Evolutionary conservation across 2,329 filamentous ascomycete genomes (phyloP), one percentile per base, ranked within the genome.

Genomic region (Arthroderma uncinatum): DNA sequence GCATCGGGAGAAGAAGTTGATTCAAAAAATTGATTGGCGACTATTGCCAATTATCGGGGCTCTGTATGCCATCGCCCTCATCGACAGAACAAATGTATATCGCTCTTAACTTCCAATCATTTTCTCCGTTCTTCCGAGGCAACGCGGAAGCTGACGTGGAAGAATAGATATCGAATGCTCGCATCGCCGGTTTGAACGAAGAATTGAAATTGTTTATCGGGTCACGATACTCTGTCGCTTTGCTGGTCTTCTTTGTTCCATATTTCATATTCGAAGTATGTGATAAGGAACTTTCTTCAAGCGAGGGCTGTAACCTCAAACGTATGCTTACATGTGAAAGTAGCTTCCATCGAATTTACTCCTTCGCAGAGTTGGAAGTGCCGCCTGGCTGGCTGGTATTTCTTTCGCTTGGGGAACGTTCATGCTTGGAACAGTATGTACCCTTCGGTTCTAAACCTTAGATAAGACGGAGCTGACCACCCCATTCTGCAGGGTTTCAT

Each of bases 51-150:
- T 79, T 1, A 79, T 82, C 2, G 84, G 83, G 16, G 67, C 78
- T 61, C 78, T 89, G 73, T 91, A 91, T 70, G 88, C 85, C 67
- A 78, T 88, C 63, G 85, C 81, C 60, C 73, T 92, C 56, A 87
- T 92, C 81, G 88, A 93, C 66, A 78, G 88, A 36, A 88, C 85
- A 2, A 92, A 92, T 70, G 72, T 91, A 60, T 55, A 59, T 21
- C 10, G 10, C 23, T 48, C 19, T n/a, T n/a, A n/a, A n/a, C 4
- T 14, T 42, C 53, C 10, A 7, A 34, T 52, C 47, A 25, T 23
- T 52, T 40, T 23, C 47, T 7, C 53, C 37, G 6, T 16, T 16
- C 21, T 12, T 47, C 30, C 9, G 14, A 42, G n/a, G 25, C 12
- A 52, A 19, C 19, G 6, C 9, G n/a, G 28, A 36, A 16, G n/a